A percentile compares a stretch with the other conserved stretches of the same genome.
phyloP scores from a whole-genome alignment of 257 asterid genomes.

The Linderniella brevidens region DNA sequence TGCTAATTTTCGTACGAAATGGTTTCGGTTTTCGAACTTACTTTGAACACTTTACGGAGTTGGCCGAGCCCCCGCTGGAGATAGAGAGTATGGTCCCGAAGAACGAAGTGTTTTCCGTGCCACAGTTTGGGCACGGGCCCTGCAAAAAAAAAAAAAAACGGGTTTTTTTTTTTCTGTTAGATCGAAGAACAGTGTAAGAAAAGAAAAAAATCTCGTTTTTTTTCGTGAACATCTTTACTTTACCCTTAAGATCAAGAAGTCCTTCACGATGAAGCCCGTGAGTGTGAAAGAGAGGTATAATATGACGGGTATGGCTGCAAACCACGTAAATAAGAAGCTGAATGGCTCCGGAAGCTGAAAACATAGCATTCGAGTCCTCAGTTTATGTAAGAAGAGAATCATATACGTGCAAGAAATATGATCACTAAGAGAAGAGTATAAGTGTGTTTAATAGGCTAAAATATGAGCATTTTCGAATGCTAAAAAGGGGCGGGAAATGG shows the following conservation, averaged over 20 bases:
- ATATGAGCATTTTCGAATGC: no score
- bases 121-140: constrained; percentile 99
- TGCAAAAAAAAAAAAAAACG: constrained; percentile 12
- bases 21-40: constrained; percentile 31
- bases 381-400: no score
- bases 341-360: constrained; percentile 97
- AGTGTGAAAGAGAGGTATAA: constrained; percentile 61
- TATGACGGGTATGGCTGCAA: constrained; percentile 79
- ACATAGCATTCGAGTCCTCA: no score
- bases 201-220: no score
- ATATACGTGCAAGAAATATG: no score
- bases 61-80: constrained; percentile 68
- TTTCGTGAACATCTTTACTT: no score
- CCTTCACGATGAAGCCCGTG: constrained; percentile 53
- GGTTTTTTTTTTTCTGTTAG: not conserved
- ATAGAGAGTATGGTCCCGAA: constrained; percentile 82
- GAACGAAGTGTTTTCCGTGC: constrained; percentile 85
- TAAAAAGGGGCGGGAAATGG: not conserved
- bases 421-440: no score
- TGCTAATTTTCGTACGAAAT: no score
- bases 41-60: constrained; percentile 63
- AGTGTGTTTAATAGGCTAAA: no score
- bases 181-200: not conserved
- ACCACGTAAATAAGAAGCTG: constrained; percentile 96
- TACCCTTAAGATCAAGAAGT: constrained; percentile 73